Conservation (phyloP, 805 yeast genomes). For the Isabelozyma pseudorhagii region DNA sequence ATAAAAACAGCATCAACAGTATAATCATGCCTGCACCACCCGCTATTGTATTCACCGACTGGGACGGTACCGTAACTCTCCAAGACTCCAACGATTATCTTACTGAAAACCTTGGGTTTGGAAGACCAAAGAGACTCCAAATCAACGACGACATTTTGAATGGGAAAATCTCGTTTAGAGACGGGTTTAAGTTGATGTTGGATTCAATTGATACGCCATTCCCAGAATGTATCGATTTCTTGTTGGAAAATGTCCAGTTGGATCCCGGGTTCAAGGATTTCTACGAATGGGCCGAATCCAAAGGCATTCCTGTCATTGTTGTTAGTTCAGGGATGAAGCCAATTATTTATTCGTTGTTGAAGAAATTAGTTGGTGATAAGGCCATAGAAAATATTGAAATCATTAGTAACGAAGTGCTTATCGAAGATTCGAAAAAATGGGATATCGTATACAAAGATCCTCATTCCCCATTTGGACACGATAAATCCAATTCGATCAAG, state of each 20-base stretch:
- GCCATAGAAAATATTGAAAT: constrained; percentile 72
- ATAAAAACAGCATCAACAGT: not conserved
- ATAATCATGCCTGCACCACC: constrained; percentile 19
- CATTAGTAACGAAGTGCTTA: constrained; percentile 71
- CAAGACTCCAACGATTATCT: constrained; percentile 93
- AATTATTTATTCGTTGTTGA: constrained; percentile 74
- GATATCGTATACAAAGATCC: constrained; percentile 77
- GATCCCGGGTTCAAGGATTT: constrained; percentile 90
- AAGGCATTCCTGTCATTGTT: constrained; percentile 78
- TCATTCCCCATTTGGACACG: constrained; percentile 89
- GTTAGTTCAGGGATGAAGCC: constrained; percentile 95
- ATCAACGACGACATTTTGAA: constrained; percentile 72
- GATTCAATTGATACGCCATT: constrained; percentile 74
- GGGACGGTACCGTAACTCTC: constrained; percentile 96
- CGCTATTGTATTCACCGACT: constrained; percentile 92
- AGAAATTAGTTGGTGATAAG: constrained; percentile 72
- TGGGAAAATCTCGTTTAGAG: constrained; percentile 68
- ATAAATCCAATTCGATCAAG: constrained; percentile 79
- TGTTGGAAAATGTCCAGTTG: constrained; percentile 62
- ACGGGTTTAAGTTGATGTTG: constrained; percentile 83
- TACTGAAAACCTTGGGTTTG: constrained; percentile 88
- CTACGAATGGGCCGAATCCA: constrained; percentile 70
- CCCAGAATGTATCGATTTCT: constrained; percentile 71
- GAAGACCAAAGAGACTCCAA: constrained; percentile 59
- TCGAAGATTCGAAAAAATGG: constrained; percentile 65